Evolutionary conservation across 495 filamentous ascomycete genomes (phyloP).

Genomic region (Trichocladium uniseriatum): DNA sequence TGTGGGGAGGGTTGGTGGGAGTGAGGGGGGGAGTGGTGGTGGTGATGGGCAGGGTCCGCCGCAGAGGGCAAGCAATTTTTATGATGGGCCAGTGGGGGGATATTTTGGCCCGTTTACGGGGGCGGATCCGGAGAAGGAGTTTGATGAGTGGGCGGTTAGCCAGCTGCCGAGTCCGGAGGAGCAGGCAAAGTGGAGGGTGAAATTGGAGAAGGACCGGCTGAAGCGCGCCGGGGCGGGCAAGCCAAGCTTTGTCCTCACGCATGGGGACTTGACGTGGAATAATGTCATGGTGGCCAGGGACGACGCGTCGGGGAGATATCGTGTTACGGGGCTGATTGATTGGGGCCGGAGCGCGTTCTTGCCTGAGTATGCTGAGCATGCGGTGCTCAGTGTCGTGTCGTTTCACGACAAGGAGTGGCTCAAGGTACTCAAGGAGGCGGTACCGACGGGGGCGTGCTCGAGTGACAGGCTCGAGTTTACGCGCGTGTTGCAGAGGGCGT

Average conservation of each 20-base stretch:
- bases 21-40: no score
- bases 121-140: no score
- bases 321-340: neutral
- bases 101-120: no score
- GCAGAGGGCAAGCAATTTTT: no score
- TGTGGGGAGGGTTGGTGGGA: no score
- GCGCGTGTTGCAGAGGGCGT: neutral
- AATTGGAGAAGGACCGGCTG: no score
- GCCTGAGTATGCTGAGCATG: slow-evolving; percentile 4
- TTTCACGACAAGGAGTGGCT: slow-evolving; percentile 5
- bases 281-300: slow-evolving; percentile 1
- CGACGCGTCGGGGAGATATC: neutral
- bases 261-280: slow-evolving; percentile 2
- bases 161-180: no score
- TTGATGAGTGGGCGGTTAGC: no score
- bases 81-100: no score
- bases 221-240: no score
- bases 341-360: slow-evolving; percentile 6
- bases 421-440: slow-evolving; percentile 2
- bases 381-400: slow-evolving; percentile 1
- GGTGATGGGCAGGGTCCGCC: no score
- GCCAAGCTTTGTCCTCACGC: slow-evolving; percentile 1
- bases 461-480: slow-evolving; percentile 6
- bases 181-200: no score
- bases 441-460: neutral